phyloP scores from a whole-genome alignment of 1,139 yeast species.

The Zygosaccharomyces sapae region DNA sequence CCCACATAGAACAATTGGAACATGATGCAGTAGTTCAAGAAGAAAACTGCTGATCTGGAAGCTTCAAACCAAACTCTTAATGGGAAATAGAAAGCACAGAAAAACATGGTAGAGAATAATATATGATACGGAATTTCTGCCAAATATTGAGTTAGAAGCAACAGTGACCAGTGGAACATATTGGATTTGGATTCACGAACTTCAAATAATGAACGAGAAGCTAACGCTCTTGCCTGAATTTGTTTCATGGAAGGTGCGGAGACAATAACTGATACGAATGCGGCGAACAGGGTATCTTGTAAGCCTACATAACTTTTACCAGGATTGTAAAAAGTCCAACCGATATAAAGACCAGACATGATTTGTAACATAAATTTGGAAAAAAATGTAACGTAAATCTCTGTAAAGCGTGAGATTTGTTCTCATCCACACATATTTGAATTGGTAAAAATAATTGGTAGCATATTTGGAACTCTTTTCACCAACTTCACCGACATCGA shows the following conservation, averaged over 20 bases:
- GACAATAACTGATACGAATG: conserved; percentile 44
- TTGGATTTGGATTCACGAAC: conserved; percentile 63
- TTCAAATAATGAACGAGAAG: conserved; percentile 54
- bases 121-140: conserved; percentile 56
- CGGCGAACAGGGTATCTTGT: conserved; percentile 48
- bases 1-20: conserved; percentile 56
- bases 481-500: conserved; percentile 11
- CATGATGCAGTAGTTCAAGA: conserved; percentile 50
- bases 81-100: conserved; percentile 56
- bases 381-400: conserved; percentile 42
- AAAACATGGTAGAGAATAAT: conserved; percentile 49
- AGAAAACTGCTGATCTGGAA: conserved; percentile 51
- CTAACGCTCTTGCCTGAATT: conserved; percentile 47
- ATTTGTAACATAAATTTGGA: conserved; percentile 42
- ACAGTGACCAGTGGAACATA: conserved; percentile 61
- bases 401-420: conserved; percentile 44
- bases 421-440: conserved; percentile 38
- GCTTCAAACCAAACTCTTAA: conserved; percentile 46
- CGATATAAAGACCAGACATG: conserved; percentile 42
- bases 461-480: conserved; percentile 35
- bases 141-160: conserved; percentile 49
- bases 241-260: conserved; percentile 44
- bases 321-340: conserved; percentile 44
- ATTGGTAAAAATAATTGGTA: conserved; percentile 40
- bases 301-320: conserved; percentile 39